Base-by-base conservation (phyloP, 2,329 filamentous ascomycete species). In the Pseudogymnoascus sp. region DNA sequence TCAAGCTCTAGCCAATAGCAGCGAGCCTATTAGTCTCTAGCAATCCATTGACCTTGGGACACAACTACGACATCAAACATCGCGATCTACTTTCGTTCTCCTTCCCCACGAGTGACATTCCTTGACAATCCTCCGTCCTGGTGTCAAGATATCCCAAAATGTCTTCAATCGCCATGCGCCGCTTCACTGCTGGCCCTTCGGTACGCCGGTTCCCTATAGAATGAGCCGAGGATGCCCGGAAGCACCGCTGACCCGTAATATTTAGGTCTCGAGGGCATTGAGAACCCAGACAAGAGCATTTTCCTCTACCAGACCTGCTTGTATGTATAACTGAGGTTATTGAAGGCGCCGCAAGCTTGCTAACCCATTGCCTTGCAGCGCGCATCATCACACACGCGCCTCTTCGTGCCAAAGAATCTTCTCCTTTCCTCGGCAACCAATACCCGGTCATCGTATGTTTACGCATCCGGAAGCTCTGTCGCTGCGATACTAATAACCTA, bases 401-500 rank as follows among this genome's bases (percentile, higher is more conserved):
- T 67, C 81, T 97, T 66, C 86, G 91, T 74, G 94, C 92, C 61
- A 96, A 95, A 80, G 92, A 96, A 79, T 92, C 92, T 30, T 89
- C 89, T 64, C 86, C 89, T 55, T 89, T 90, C 72, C 82, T 96
- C 69, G 89, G 86, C 75, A 86, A 81, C 75, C 94, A 96, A 77
- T 97, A 99, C 75, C 89, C 91, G 57, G 89, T 99, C 69, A 92
- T 99, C 74, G 88, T 75, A 87, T 81, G 67, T 65, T 66, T 30
- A 48, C 3, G 19, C 35, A 23, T 12, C 13, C 15, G 18, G 33
- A 45, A 62, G 59, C 57, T 34, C 18, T 38, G n/a, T 37, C 55
- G 34, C 30, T 39, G 41, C 58, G 48, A 61, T 59, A 28, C 52
- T 60, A 33, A 59, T n/a, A 56, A 21, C 38, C 13, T 63, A 26